phyloP scores from a whole-genome alignment of 1,139 yeast genomes.

The Suhomyces bokatorum region DNA sequence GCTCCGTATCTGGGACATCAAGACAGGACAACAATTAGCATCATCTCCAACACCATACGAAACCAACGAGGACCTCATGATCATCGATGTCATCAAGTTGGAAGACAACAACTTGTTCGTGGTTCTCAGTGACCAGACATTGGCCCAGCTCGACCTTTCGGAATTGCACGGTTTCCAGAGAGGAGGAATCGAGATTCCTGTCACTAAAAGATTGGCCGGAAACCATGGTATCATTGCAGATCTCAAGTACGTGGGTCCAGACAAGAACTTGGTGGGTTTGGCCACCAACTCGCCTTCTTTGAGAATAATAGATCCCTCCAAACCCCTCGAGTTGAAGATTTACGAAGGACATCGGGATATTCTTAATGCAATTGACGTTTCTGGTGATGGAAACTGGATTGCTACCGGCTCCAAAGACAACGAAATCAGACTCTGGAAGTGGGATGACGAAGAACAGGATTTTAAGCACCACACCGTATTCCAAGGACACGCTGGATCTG shows the following conservation, averaged over 20 bases:
- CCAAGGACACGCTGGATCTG: slow-evolving; percentile 84
- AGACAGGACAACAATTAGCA: slow-evolving; percentile 40
- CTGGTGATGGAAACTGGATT: slow-evolving; percentile 81
- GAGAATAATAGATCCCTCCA: slow-evolving; percentile 60
- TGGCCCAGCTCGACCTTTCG: slow-evolving; percentile 53
- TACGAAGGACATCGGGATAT: slow-evolving; percentile 85
- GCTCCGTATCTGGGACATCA: slow-evolving; percentile 60
- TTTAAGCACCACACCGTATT: slow-evolving; percentile 63
- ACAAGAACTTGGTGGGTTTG: slow-evolving; percentile 58
- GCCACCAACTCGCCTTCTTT: slow-evolving; percentile 96
- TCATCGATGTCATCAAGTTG: slow-evolving; percentile 53
- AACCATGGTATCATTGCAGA: slow-evolving; percentile 96
- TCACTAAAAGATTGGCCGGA: slow-evolving; percentile 70
- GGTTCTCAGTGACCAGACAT: slow-evolving; percentile 82
- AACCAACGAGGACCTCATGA: slow-evolving; percentile 67
- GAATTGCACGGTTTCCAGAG: slow-evolving; percentile 18
- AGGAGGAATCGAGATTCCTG: slow-evolving; percentile 37
- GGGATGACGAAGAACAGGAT: slow-evolving; percentile 37
- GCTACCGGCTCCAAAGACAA: slow-evolving; percentile 94
- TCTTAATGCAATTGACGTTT: slow-evolving; percentile 75
- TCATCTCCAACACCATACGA: slow-evolving; percentile 51
- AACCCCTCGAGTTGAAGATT: slow-evolving; percentile 62
- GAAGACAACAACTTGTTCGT: slow-evolving; percentile 30
- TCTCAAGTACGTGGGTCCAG: slow-evolving; percentile 72
- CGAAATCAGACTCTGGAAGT: slow-evolving; percentile 81